A percentile compares a stretch with the other conserved stretches of the same genome.
Evolutionary conservation across 495 filamentous ascomycete genomes (phyloP).

Genomic region (Aspergillus bridgeri): DNA sequence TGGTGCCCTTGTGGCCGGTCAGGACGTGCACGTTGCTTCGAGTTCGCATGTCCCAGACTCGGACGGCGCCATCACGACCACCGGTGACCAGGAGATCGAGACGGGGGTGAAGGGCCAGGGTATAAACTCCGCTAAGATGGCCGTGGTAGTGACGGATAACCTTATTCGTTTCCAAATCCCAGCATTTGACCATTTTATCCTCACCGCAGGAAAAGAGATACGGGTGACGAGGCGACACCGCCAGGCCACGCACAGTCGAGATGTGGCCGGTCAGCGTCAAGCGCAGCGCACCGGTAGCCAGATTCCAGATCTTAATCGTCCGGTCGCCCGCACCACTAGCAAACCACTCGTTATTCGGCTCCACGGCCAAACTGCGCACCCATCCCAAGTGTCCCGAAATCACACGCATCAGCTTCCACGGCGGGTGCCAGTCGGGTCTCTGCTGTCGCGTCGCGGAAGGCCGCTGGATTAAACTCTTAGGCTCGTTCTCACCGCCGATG

Average conservation of each 20-base stretch:
- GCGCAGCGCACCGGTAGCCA: constrained; percentile 76
- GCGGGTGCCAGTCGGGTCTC: constrained; percentile 90
- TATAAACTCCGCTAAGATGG: constrained; percentile 94
- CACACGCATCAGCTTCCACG: constrained; percentile 98
- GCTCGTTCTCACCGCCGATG: constrained; percentile 34
- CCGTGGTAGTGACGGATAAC: constrained; percentile 99
- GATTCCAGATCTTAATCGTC: constrained; percentile 98
- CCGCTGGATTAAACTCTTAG: constrained; percentile 61
- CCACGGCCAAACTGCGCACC: constrained; percentile 87
- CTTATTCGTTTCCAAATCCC: constrained; percentile 98
- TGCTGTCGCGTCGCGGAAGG: constrained; percentile 67
- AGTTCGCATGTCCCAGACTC: constrained; percentile 99
- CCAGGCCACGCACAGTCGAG: constrained; percentile 88
- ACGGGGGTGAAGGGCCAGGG: constrained; percentile 84
- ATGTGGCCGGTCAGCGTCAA: constrained; percentile 97
- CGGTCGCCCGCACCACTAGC: constrained; percentile 93
- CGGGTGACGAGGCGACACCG: constrained; percentile 89
- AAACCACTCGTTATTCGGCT: constrained; percentile 97
- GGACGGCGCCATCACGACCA: constrained; percentile 86
- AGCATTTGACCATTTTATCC: constrained; percentile 99
- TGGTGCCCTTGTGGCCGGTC: constrained; percentile 82
- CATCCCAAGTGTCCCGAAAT: constrained; percentile 96
- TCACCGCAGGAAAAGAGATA: constrained; percentile 98
- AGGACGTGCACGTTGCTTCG: constrained; percentile 93
- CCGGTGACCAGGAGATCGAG: constrained; percentile 94